Percentiles rank a stretch among this genome's conserved stretches.
Evolutionary conservation across 352 stramenopile species (phyloP).

Genomic region (Globisporangium acanthophoron): DNA sequence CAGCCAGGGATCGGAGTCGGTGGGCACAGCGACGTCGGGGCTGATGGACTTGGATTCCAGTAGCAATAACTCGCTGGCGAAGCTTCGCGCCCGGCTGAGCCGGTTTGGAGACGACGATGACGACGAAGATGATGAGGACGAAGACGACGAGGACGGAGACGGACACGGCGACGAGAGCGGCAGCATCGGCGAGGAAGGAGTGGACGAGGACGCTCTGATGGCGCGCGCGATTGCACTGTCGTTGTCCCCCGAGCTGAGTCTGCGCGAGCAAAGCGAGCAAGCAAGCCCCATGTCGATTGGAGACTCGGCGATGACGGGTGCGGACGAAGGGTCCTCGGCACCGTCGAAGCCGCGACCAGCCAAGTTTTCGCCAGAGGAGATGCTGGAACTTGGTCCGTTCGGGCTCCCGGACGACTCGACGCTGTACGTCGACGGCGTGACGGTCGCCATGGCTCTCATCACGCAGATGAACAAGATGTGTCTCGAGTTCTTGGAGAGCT

Average conservation of each 20-base stretch:
- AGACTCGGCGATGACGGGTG: conserved; percentile 14
- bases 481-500: conserved; percentile 70
- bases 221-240: conserved; percentile 84
- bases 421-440: conserved; percentile 40
- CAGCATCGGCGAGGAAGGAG: conserved; percentile 53
- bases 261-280: conserved; percentile 49
- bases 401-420: conserved; percentile 28
- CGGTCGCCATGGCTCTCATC: conserved; percentile 49
- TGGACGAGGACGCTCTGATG: conserved; percentile 88
- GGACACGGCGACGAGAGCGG: conserved; percentile 38
- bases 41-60: conserved; percentile 75
- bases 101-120: conserved; percentile 49
- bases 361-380: conserved; percentile 64
- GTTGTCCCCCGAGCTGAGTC: conserved; percentile 72
- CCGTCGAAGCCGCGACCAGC: conserved; percentile 35
- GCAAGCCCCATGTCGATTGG: conserved; percentile 16
- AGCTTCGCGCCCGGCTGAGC: conserved; percentile 57
- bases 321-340: conserved; percentile 1
- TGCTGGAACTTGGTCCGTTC: conserved; percentile 66
- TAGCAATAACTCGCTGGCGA: conserved; percentile 44
- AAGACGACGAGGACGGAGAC: conserved; percentile 54
- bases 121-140: conserved; percentile 52
- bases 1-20: conserved; percentile 18
- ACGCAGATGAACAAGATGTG: conserved; percentile 62
- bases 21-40: conserved; percentile 14